Base-by-base conservation (phyloP, 352 stramenopile species). In the Phytophthora niederhauseri region DNA sequence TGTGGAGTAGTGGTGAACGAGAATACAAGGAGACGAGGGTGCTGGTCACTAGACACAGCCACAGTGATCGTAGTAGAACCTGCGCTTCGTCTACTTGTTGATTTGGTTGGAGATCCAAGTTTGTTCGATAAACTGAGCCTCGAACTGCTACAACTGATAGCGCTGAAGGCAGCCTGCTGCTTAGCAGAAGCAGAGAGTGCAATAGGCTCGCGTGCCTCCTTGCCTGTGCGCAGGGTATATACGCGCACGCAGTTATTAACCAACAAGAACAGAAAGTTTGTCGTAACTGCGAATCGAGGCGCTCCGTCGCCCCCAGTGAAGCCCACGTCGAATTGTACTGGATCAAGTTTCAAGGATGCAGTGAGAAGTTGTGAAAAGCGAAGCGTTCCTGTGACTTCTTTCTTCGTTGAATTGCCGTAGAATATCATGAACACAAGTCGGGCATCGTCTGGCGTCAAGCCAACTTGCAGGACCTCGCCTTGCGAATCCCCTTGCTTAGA, bases 361-460 rank as follows among this genome's bases (percentile, higher is more conserved):
- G 68, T 70, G 24, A 72, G 36, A 50, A 87, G n/a, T 51, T 83
- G 77, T 2, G 81, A 30, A 24, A 87, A 83, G 3, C 60, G 64
- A 22, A 85, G 62, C 36, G 51, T 69, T 28, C 71, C 68, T 26
- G 36, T 20, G 4, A 57, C 64, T 50, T 64, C 64, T 24, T 77
- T 77, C 20, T 61, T 76, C 1, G 54, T 57, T 24, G 65, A 45
- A 19, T 69, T 67, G 12, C 66, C 54, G 15, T 63, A 70, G 22
- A 75, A 87, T 1, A 86, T 50, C 81, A 87, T 87, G 26, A 76
- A 60, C 2, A 89, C 75, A 8, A 89, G 59, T 12, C 70, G 69
- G 5, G 64, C 64, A 22, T 73, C 53, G 24, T 85, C 69, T 1
- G 57, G 55, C 6, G 78, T 79, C 12, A 77, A 34, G 22, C 59